Evolutionary conservation across 139 green algal species (phyloP), one percentile per base, ranked within the genome.

Genomic region (Chlamydomonas sphaeroides): DNA sequence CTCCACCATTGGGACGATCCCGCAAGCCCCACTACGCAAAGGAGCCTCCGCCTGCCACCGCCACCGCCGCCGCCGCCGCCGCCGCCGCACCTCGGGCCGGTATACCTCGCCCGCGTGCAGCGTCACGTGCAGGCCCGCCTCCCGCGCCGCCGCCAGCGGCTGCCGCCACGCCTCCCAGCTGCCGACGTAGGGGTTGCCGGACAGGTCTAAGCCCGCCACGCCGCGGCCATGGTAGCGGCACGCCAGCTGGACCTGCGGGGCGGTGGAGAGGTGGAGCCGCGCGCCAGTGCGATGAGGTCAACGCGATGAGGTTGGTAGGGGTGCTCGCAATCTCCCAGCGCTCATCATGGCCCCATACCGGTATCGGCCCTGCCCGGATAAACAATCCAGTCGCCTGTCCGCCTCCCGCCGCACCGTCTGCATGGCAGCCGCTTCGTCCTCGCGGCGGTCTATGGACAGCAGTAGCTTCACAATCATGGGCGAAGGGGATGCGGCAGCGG

Each of bases 371-470:
- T n/a, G n/a, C n/a, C n/a, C n/a, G n/a, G n/a, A n/a, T n/a, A n/a
- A n/a, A n/a, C n/a, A n/a, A n/a, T n/a, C n/a, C n/a, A n/a, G n/a
- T n/a, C n/a, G n/a, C n/a, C n/a, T n/a, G n/a, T n/a, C n/a, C n/a
- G n/a, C 7, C 21, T 26, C 25, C 38, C 38, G 30, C 35, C 87
- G 30, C 70, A 92, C 94, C 26, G 93, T 97, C 10, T 95, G 86
- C 65, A 91, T 28, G 6, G 93, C 93, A 11, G 86, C 88, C 36
- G 73, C 83, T 10, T 80, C 36, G 45, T 73, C 71, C 66, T 96
- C 91, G 21, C 94, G 76, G 61, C 94, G 81, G 87, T 98, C 94
- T 36, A 98, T 95, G 91, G 89, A 94, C 48, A 98, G 91, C 78
- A 98, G 62, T 70, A 96, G 85, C 65, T 89, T 87, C 15, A 96